phyloP scores from a whole-genome alignment of 2,329 filamentous ascomycete genomes.

The Myriosclerotinia duriaeana region DNA sequence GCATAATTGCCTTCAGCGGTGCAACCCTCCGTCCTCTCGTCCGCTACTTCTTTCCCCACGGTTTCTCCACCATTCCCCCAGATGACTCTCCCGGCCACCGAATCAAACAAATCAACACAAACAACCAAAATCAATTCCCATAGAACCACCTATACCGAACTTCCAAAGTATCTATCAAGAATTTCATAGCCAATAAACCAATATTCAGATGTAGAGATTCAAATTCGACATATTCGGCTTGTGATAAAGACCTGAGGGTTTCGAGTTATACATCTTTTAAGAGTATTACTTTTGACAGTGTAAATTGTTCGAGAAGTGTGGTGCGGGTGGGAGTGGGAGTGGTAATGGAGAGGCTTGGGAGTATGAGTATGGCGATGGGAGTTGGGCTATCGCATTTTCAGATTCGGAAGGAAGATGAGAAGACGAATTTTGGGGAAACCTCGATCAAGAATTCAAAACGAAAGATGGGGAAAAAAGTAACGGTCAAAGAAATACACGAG shows the following conservation, averaged over 20 bases:
- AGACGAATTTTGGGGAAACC: not conserved
- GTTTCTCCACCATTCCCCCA: not conserved
- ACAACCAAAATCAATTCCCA: not conserved
- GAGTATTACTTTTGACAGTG: not conserved
- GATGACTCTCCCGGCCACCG: not conserved
- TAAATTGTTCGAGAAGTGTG: not conserved
- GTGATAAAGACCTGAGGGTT: not conserved
- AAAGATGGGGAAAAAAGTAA: not conserved
- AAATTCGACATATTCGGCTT: not conserved
- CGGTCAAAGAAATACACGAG: not conserved
- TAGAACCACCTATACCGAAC: not conserved
- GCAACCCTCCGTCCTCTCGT: slow-evolving; percentile 50
- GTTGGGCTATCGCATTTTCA: not conserved
- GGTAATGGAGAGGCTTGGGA: not conserved
- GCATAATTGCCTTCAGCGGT: slow-evolving; percentile 50
- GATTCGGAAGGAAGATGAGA: not conserved
- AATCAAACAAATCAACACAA: not conserved
- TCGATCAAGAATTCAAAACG: not conserved
- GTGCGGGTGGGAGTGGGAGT: not conserved
- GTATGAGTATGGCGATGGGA: not conserved
- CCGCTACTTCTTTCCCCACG: slow-evolving; percentile 30
- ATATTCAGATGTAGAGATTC: not conserved
- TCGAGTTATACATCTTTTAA: not conserved
- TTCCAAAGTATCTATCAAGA: not conserved
- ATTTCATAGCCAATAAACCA: not conserved